These are phyloP conservation scores for Fusarium fujikuroi DNA, from an alignment of 2,329 filamentous ascomycete species.

Conservation along the genomic window DNA sequence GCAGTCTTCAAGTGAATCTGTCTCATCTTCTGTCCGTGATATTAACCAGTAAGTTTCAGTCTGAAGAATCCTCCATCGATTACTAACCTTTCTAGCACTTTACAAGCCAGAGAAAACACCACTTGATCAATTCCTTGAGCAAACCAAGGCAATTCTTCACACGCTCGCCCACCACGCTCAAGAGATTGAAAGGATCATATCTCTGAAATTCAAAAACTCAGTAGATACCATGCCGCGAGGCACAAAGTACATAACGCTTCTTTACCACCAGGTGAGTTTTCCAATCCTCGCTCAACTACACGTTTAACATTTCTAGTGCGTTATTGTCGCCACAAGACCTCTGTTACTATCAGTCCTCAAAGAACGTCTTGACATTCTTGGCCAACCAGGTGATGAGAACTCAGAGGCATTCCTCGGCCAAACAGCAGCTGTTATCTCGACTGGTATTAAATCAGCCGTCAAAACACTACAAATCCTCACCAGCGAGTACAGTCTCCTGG, in stretches of 20 bases:
- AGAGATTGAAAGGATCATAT: slow-evolving; percentile 52
- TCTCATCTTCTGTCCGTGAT: slow-evolving; percentile 51
- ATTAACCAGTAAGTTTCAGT: slow-evolving; percentile 45
- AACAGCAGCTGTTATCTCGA: slow-evolving; percentile 51
- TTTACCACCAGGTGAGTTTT: slow-evolving; percentile 52
- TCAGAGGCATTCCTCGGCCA: slow-evolving; percentile 48
- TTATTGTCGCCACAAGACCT: slow-evolving; percentile 53
- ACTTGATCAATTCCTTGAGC: slow-evolving; percentile 50
- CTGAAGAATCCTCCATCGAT: fast-evolving
- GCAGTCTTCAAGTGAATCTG: slow-evolving; percentile 51
- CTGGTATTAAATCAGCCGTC: slow-evolving; percentile 54
- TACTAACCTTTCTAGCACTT: slow-evolving; percentile 43
- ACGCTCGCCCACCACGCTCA: slow-evolving; percentile 51
- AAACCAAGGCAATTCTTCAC: slow-evolving; percentile 50
- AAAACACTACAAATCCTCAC: slow-evolving; percentile 54
- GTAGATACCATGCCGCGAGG: slow-evolving; percentile 51
- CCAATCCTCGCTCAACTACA: fast-evolving
- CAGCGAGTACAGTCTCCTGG: slow-evolving; percentile 48
- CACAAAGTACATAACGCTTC: slow-evolving; percentile 51
- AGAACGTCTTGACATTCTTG: slow-evolving; percentile 48
- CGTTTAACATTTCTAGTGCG: slow-evolving; percentile 42
- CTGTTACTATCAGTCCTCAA: slow-evolving; percentile 53
- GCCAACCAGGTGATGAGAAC: slow-evolving; percentile 40
- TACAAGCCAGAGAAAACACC: slow-evolving; percentile 51
- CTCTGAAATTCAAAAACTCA: slow-evolving; percentile 48